A percentile compares a stretch with the other conserved stretches of the same genome.
Evolutionary conservation across 441 rosid species (phyloP).

Genomic region (Adansonia madagascariensis): DNA sequence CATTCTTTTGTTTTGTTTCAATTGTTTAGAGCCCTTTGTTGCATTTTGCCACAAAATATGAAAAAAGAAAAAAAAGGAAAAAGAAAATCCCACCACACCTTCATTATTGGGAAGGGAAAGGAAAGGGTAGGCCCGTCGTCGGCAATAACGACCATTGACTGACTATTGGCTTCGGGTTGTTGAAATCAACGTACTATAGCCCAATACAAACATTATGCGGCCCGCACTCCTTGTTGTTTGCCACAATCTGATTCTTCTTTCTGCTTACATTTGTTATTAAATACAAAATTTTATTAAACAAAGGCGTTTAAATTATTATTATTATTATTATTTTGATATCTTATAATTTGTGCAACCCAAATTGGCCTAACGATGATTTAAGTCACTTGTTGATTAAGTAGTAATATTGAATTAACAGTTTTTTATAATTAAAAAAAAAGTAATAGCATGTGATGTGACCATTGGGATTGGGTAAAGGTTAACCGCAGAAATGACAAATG

Average conservation of each 20-base stretch:
- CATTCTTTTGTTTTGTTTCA: background rate
- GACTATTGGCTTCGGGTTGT: constrained; percentile 29
- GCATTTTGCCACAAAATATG: background rate
- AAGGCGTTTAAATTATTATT: no score
- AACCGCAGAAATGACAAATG: background rate
- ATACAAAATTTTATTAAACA: background rate
- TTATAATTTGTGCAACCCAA: background rate
- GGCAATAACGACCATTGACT: constrained; percentile 31
- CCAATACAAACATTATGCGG: no score
- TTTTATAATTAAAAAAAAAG: background rate
- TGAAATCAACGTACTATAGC: background rate
- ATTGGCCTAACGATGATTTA: background rate
- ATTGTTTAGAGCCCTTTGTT: background rate
- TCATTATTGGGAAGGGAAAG: background rate
- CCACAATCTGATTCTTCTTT: background rate
- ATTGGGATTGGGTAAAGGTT: background rate
- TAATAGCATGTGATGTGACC: background rate
- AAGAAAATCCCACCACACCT: background rate
- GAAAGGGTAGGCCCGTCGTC: constrained; percentile 14
- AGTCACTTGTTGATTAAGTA: background rate
- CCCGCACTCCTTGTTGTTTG: background rate
- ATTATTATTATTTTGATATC: background rate
- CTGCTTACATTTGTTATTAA: no score
- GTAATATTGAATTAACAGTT: no score
- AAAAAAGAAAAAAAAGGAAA: background rate